Conservation (phyloP, 352 stramenopile genomes). For the Phytopythium montanum region DNA sequence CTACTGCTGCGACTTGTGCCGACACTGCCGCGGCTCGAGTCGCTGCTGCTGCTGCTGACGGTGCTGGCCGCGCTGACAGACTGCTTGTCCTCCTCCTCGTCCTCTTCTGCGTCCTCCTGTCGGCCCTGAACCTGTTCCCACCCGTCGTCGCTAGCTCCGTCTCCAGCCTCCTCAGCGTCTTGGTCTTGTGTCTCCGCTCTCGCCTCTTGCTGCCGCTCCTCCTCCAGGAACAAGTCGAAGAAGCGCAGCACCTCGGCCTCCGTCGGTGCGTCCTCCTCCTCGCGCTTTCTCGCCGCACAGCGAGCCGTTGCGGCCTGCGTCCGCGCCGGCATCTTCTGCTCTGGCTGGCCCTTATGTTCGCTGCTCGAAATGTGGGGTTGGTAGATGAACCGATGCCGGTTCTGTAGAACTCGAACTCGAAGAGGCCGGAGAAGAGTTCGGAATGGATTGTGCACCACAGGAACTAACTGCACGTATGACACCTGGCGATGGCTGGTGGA, state of each 20-base stretch:
- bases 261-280: constrained; percentile 1
- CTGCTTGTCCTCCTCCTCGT: constrained; percentile 7
- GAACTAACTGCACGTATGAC: no score
- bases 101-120: neutral
- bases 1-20: constrained; percentile 8
- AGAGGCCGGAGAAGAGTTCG: no score
- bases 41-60: neutral
- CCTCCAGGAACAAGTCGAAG: constrained; percentile 13
- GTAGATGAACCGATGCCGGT: no score
- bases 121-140: constrained; percentile 1
- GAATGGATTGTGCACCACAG: no score
- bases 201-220: neutral
- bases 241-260: constrained; percentile 12
- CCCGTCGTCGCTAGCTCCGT: constrained; percentile 5
- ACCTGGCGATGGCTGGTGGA: no score
- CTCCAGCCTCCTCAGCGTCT: neutral
- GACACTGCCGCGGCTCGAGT: constrained; percentile 7
- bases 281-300: neutral
- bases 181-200: constrained; percentile 5
- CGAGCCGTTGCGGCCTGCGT: neutral
- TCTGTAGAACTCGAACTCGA: no score
- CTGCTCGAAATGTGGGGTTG: no score
- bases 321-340: neutral
- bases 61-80: constrained; percentile 1
- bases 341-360: no score